Evolutionary conservation across 2,329 filamentous ascomycete genomes (phyloP), one percentile per base, ranked within the genome.

Genomic region (Calonectria pauciramosa): DNA sequence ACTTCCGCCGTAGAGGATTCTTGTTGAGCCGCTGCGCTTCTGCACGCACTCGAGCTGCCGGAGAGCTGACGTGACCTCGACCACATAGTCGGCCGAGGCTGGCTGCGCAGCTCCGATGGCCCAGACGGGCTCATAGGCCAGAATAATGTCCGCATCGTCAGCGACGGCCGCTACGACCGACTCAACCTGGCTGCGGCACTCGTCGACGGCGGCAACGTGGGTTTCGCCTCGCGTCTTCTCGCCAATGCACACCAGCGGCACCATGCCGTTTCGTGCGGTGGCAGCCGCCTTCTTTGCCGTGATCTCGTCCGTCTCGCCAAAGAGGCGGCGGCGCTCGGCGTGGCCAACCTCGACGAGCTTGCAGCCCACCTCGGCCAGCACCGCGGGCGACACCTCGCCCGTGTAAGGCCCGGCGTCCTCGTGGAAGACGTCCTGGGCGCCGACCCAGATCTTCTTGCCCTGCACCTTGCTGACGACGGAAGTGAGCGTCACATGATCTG

Each of bases 51-150:
- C 88, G 14, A 91, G 83, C 8, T 81, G 80, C 69, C 93, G 89
- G 64, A 96, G 88, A 23, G 91, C 91, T 79, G 89, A 89, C 20
- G 94, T 92, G 2, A 97, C 94, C 47, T 88, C 90, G 5, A 93
- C 89, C 0, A 97, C 94, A 82, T 97, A 93, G 75, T 93, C 92
- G 23, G 93, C 90, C 10, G 89, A 89, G 0, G 95, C 95, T 3
- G 95, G 95, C 80, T 93, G 87, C 1, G 90, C 87, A 13, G 94
- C 93, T 0, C 95, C 95, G 84, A 97, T 97, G 0, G 95, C 95
- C 95, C 95, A 97, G 1, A 97, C 94, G 10, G 95, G 95, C 86
- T 97, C 95, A 82, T 97, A 97, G 0, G 95, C 95, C 72, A 97
- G 89, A 9, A 96, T 90, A 7, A 97, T 89, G 63, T 95, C 93